A percentile compares a stretch with the other conserved stretches of the same genome.
Conservation (phyloP, 116 monocot genomes). For the Phalaenopsis hybrid region DNA sequence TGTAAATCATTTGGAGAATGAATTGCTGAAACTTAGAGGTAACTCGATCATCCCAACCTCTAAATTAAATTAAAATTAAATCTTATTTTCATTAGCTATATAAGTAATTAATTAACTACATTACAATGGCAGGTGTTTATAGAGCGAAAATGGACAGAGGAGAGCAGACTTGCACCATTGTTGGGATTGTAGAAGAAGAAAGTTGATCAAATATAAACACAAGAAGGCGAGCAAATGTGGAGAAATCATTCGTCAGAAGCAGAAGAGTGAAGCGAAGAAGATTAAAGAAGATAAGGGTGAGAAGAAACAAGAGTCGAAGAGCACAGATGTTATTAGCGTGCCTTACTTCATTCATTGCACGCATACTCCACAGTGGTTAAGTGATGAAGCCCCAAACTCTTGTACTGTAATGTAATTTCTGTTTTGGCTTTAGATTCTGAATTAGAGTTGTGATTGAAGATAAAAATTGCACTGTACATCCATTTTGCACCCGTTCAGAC, state of each 20-base stretch:
- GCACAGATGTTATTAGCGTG: conserved; percentile 16
- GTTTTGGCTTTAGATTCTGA: neutral
- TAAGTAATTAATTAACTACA: neutral
- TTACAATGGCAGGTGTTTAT: conserved; percentile 41
- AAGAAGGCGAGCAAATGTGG: conserved; percentile 41
- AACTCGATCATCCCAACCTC: too few species aligned
- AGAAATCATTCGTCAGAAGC: conserved; percentile 29
- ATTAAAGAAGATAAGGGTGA: neutral
- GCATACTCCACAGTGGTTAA: conserved; percentile 41
- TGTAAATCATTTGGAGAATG: conserved; percentile 35
- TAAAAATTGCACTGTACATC: too few species aligned
- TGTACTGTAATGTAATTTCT: conserved; percentile 39
- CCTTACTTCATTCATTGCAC: conserved; percentile 60
- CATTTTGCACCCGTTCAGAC: too few species aligned
- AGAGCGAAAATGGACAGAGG: conserved; percentile 41
- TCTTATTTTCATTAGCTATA: neutral
- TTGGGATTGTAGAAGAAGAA: conserved; percentile 48
- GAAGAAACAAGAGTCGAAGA: conserved; percentile 14
- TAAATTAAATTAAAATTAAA: neutral
- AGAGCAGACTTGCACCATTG: conserved; percentile 41
- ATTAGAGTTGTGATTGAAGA: neutral
- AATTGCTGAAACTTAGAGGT: conserved; percentile 54
- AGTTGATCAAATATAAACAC: conserved; percentile 44
- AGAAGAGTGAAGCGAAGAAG: conserved; percentile 10
- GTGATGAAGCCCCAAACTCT: conserved; percentile 39